phyloP scores from a whole-genome alignment of 345 rosid genomes.

The Brassica carinata region DNA sequence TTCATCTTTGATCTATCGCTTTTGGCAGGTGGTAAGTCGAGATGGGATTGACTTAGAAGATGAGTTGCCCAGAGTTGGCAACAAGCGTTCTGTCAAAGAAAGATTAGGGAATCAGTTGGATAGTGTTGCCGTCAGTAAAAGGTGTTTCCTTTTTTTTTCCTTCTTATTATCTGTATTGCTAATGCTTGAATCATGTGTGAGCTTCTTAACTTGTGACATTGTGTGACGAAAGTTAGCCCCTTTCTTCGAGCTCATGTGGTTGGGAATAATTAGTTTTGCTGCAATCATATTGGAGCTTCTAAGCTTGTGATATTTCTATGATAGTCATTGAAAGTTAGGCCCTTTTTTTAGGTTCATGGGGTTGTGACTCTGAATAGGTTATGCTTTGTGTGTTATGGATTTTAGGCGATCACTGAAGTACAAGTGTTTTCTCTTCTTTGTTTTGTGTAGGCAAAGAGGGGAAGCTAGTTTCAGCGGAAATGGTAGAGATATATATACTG shows the following conservation, averaged over 20 bases:
- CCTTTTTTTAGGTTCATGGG: neutral
- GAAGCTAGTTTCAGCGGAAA: constrained; percentile 38
- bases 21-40: constrained; percentile 82
- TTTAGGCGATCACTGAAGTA: neutral
- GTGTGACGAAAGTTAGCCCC: no score
- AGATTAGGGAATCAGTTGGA: constrained; percentile 68
- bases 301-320: neutral
- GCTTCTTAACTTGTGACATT: neutral
- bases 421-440: constrained; percentile 12
- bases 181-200: neutral
- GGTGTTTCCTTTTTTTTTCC: constrained; percentile 47
- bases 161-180: neutral
- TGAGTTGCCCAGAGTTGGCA: constrained; percentile 50
- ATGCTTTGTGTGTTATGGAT: neutral
- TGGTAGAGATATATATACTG: constrained; percentile 50
- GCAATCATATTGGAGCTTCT: neutral
- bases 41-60: constrained; percentile 48
- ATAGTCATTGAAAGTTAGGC: neutral
- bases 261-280: neutral
- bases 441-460: constrained; percentile 47
- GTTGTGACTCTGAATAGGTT: neutral
- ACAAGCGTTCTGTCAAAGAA: constrained; percentile 82
- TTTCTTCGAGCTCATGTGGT: no score
- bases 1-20: neutral
- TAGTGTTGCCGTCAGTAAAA: constrained; percentile 51